Evolutionary conservation across 202 grass and related monocot genomes (phyloP).

Genomic region (Schoenoplectus tabernaemontani): DNA sequence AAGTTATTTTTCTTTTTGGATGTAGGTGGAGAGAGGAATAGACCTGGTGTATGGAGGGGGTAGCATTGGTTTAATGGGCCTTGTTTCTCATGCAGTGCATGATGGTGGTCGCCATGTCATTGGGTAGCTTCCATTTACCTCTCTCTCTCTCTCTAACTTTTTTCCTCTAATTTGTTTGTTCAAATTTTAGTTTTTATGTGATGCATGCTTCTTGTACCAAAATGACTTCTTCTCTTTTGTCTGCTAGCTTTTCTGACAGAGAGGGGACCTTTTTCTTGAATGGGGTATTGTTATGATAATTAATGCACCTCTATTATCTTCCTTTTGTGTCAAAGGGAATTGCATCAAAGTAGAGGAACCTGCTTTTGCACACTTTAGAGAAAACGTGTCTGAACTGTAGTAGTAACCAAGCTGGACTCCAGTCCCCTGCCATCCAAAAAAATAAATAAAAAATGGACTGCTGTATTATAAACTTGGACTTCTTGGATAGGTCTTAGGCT

Average conservation of each 20-base stretch:
- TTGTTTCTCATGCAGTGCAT: conserved; percentile 97
- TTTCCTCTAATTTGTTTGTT: conserved; percentile 9
- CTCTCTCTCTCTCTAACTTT: conserved; percentile 10
- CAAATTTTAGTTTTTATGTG: conserved; percentile 23
- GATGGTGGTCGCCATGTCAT: conserved; percentile 98
- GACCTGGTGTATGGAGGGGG: conserved; percentile 99
- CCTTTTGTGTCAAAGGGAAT: conserved; percentile 5
- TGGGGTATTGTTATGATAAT: conserved; percentile 21
- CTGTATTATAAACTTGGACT: not conserved
- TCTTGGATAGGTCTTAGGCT: conserved; percentile 11
- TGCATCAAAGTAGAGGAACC: conserved; percentile 39
- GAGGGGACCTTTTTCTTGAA: conserved; percentile 30
- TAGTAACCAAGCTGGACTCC: not conserved
- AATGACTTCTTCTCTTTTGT: conserved; percentile 43
- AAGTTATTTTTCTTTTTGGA: conserved; percentile 2
- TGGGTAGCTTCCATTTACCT: conserved; percentile 45
- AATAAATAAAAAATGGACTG: too few species aligned
- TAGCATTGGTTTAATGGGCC: conserved; percentile 96
- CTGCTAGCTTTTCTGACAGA: conserved; percentile 3
- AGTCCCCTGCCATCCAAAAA: too few species aligned
- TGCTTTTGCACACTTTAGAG: conserved; percentile 26
- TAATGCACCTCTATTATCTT: not conserved
- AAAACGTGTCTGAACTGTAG: conserved; percentile 26
- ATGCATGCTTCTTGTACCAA: conserved; percentile 44
- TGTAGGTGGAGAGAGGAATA: conserved; percentile 93